Base-by-base conservation (phyloP, 768 basidiomycete genomes). In the Pluteus cervinus region DNA sequence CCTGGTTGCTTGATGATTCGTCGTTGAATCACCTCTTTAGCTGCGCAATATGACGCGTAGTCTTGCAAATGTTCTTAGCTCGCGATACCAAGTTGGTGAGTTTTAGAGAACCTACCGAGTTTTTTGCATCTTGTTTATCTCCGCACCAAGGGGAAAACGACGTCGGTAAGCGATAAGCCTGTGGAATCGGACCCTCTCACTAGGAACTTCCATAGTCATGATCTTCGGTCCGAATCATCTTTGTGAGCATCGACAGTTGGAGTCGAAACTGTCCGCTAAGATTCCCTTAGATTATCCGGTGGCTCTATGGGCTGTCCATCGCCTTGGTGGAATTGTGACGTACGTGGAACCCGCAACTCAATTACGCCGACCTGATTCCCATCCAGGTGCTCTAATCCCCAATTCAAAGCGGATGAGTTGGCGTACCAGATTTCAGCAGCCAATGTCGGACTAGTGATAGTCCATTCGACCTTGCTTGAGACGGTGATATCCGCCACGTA, bases 181-280 rank as follows among this genome's bases (percentile, higher is more conserved):
- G 43, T 22, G 20, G 24, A 3, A 10, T 34, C 18, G 23, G 17
- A 20, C n/a, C n/a, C 20, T 14, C 14, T 37, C 5, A 29, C 18
- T 17, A n/a, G 18, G 42, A 29, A 14, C 20, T 30, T 30, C 37
- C 7, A 33, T 17, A 77, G 78, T 75, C 29, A 58, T 76, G 46
- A 50, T 79, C 15, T 63, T 64, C 41, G 73, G 75, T 42, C 71
- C 69, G 1, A 79, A 79, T 45, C 66, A 75, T 45, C 60, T 72
- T 29, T 71, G 78, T 76, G 45, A 30, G 41, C 30, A 53, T 29
- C 24, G n/a, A n/a, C n/a, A n/a, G n/a, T n/a, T n/a, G n/a, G n/a
- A n/a, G n/a, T n/a, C 24, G 16, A 28, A 28, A 28, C 29, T 25
- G 8, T 20, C 22, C 11, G 7, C 20, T 37, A 29, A 7, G 12